Evolutionary conservation across 2,329 filamentous ascomycete genomes (phyloP).

Genomic region (Leptographium lundbergii): DNA sequence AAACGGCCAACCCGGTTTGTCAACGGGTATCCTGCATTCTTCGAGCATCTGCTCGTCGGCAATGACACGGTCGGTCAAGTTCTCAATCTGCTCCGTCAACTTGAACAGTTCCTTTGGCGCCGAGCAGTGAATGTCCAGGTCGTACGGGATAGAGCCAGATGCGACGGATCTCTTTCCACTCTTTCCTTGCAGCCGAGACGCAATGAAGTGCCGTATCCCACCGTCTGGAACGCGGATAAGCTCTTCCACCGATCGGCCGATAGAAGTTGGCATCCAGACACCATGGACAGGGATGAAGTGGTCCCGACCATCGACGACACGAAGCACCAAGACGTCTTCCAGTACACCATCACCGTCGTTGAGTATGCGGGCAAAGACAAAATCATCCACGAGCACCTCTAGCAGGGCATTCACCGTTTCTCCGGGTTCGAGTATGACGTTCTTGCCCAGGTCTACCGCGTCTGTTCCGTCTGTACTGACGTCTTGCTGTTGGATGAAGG

Average conservation of each 20-base stretch:
- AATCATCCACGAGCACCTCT: constrained; percentile 50
- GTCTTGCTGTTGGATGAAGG: constrained; percentile 41
- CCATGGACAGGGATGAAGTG: constrained; percentile 79
- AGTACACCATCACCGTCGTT: constrained; percentile 55
- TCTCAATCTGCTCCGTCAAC: constrained; percentile 67
- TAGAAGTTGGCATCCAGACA: constrained; percentile 67
- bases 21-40: constrained; percentile 35
- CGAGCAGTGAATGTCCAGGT: constrained; percentile 54
- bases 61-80: constrained; percentile 39
- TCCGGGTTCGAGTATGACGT: constrained; percentile 67
- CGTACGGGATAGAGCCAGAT: constrained; percentile 37
- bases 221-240: constrained; percentile 76
- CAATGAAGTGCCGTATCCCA: constrained; percentile 49
- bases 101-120: constrained; percentile 82
- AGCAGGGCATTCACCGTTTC: constrained; percentile 65
- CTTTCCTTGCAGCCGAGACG: constrained; percentile 14
- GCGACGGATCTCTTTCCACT: constrained; percentile 17
- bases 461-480: constrained; percentile 19
- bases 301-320: constrained; percentile 73
- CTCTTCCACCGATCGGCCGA: constrained; percentile 79
- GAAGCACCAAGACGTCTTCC: constrained; percentile 79
- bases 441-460: constrained; percentile 28
- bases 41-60: constrained; percentile 53
- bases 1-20: constrained; percentile 48
- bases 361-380: constrained; percentile 52